Conservation (phyloP, 441 rosid genomes). For the Rhodomyrtus psidioides region DNA sequence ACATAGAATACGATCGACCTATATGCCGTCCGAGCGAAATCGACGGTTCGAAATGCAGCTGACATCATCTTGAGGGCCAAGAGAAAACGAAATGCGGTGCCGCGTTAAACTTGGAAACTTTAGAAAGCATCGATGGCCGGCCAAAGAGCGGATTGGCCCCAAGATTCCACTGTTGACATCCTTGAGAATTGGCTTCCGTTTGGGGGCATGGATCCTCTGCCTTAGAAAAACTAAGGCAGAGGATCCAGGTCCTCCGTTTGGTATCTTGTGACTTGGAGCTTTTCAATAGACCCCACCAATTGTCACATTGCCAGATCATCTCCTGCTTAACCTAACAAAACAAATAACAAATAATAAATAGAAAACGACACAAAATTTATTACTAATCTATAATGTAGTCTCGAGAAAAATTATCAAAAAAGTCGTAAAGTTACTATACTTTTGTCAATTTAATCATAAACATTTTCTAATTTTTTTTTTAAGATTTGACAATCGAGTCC, state of each 20-base stretch:
- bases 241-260: no score
- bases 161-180: background rate
- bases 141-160: background rate
- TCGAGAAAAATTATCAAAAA: no score
- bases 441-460: no score
- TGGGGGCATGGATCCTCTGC: no score
- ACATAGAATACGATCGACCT: background rate
- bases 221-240: no score
- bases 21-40: background rate
- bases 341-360: background rate
- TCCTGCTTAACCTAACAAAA: background rate
- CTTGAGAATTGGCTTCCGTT: background rate
- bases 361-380: background rate
- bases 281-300: background rate
- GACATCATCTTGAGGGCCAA: background rate
- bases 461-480: no score
- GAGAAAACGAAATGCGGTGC: background rate
- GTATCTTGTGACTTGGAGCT: background rate
- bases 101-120: background rate
- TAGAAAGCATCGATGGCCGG: background rate
- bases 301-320: background rate
- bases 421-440: no score
- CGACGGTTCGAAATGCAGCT: background rate
- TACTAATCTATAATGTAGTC: fast-evolving
- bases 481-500: no score